Conservation (phyloP, 768 basidiomycete genomes). For the Leccinellum albellum region DNA sequence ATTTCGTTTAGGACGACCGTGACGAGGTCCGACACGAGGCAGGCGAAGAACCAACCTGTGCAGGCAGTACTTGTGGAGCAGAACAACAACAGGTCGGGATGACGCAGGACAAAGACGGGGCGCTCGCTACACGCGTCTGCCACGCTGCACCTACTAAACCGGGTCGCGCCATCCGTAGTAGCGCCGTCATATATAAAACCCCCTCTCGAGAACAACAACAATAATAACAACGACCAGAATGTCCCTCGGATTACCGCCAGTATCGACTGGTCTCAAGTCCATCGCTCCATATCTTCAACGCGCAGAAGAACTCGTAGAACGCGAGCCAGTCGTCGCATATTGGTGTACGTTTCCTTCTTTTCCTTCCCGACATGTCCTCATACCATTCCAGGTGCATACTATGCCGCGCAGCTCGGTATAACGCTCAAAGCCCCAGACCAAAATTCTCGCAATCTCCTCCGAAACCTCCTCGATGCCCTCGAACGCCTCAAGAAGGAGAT, state of each 20-base stretch:
- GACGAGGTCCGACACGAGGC: neutral
- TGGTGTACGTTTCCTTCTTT: constrained; percentile 69
- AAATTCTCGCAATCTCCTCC: constrained; percentile 63
- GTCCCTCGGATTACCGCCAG: constrained; percentile 54
- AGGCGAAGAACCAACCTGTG: constrained; percentile 13
- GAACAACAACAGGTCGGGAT: neutral
- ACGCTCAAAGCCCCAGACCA: constrained; percentile 63
- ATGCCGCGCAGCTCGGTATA: constrained; percentile 87
- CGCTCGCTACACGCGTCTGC: constrained; percentile 3
- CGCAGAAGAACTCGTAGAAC: constrained; percentile 77
- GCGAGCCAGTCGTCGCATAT: constrained; percentile 87
- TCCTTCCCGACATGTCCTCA: constrained; percentile 1
- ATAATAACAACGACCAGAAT: constrained; percentile 8
- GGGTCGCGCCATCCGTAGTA: no score
- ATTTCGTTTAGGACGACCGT: neutral
- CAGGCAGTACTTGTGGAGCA: neutral
- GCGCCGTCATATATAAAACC: constrained; percentile 1
- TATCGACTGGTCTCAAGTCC: constrained; percentile 59
- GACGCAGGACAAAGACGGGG: neutral
- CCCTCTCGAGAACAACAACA: neutral
- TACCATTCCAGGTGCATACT: constrained; percentile 68
- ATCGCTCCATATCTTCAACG: constrained; percentile 83
- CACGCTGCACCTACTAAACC: constrained; percentile 2
- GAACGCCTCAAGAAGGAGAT: constrained; percentile 80
- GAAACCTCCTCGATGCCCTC: constrained; percentile 69